These are phyloP conservation scores for Euphorbia pulcherrima DNA, from an alignment of 345 rosid species.

Conservation along the genomic window DNA sequence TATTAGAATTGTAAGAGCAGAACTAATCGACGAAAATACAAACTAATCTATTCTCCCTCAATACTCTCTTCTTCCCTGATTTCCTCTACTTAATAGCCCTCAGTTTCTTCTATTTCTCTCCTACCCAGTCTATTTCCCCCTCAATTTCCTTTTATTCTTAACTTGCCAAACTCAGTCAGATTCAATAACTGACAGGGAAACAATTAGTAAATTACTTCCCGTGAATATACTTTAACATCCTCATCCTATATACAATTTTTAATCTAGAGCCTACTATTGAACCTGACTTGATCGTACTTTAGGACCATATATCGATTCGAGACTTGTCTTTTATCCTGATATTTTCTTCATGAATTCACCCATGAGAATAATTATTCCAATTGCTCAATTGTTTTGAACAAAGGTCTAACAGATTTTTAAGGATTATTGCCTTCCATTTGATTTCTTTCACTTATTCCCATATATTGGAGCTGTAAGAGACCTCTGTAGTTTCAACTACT, in stretches of 20 bases:
- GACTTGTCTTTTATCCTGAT: neutral
- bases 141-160: no score
- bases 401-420: neutral
- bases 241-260: neutral
- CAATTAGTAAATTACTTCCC: neutral
- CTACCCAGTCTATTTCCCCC: no score
- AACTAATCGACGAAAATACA: no score
- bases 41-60: no score
- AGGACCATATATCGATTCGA: neutral
- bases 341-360: neutral
- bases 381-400: neutral
- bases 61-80: no score
- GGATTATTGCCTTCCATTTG: neutral
- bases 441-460: neutral
- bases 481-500: neutral
- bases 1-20: no score
- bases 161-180: no score
- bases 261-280: neutral
- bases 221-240: neutral
- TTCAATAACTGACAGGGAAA: no score
- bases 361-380: neutral
- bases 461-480: no score
- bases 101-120: no score
- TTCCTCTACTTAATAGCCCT: no score
- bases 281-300: neutral